phyloP scores from a whole-genome alignment of 768 basidiomycete genomes.

The Suillus paluster region DNA sequence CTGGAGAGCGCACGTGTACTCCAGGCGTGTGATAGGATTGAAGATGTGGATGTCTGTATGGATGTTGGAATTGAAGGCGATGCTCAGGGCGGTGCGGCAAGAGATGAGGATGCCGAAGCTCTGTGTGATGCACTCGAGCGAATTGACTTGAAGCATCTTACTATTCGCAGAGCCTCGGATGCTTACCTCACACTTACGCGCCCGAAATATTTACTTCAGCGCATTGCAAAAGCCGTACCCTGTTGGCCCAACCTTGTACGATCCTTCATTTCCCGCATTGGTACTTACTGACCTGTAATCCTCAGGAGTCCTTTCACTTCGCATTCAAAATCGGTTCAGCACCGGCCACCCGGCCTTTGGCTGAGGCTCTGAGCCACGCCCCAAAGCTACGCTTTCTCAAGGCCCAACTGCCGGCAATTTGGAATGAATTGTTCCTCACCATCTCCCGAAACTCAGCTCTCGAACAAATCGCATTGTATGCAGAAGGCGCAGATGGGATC shows the following conservation, averaged over 20 bases:
- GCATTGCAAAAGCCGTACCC: constrained; percentile 48
- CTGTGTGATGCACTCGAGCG: constrained; percentile 47
- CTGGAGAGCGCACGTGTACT: constrained; percentile 45
- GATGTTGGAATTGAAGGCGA: constrained; percentile 22
- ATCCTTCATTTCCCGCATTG: constrained; percentile 14
- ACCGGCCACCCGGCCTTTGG: constrained; percentile 29
- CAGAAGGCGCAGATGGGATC: constrained; percentile 36
- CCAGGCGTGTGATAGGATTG: constrained; percentile 25
- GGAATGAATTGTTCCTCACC: constrained; percentile 58
- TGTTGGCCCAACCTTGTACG: constrained; percentile 54
- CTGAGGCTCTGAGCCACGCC: constrained; percentile 43
- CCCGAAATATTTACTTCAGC: constrained; percentile 47
- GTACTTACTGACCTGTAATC: constrained; percentile 13
- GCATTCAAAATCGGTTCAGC: constrained; percentile 59
- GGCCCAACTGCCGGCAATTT: constrained; percentile 59
- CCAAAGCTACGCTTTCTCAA: constrained; percentile 52
- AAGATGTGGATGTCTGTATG: constrained; percentile 46
- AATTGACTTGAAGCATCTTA: constrained; percentile 49
- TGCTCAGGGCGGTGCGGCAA: not conserved
- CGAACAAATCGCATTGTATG: constrained; percentile 47
- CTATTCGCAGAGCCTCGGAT: constrained; percentile 53
- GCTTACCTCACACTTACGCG: constrained; percentile 61
- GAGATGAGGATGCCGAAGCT: constrained; percentile 33
- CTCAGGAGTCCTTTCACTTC: constrained; percentile 56
- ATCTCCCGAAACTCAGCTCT: constrained; percentile 53